These are phyloP conservation scores for Calocera viscosa DNA, from an alignment of 768 basidiomycete species.

Conservation along the genomic window DNA sequence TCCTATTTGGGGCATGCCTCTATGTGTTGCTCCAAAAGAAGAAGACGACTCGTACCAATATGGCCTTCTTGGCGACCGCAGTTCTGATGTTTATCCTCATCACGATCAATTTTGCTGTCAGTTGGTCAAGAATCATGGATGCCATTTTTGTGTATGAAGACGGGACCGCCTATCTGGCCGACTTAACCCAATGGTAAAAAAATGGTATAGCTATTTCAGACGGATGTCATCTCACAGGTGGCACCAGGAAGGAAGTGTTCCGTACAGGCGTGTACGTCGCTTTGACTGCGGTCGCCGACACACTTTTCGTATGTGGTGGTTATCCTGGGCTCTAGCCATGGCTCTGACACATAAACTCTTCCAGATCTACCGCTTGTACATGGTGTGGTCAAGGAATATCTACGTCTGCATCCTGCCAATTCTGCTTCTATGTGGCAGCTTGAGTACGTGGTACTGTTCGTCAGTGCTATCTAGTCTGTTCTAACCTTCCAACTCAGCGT, in stretches of 20 bases:
- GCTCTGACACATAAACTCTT: not conserved
- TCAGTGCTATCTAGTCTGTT: too few species aligned
- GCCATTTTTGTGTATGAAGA: not conserved
- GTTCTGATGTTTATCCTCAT: slow-evolving; percentile 28
- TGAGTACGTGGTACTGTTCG: too few species aligned
- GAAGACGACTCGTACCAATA: slow-evolving; percentile 24
- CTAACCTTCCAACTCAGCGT: too few species aligned
- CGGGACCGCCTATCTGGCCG: not conserved
- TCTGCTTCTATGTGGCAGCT: slow-evolving; percentile 25
- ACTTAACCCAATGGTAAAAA: not conserved
- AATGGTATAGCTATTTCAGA: not conserved
- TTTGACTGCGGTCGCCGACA: slow-evolving; percentile 33
- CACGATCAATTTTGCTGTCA: slow-evolving; percentile 18
- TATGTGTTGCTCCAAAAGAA: slow-evolving; percentile 25
- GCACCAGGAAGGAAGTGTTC: slow-evolving; percentile 30
- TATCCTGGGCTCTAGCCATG: not conserved
- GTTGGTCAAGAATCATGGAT: not conserved
- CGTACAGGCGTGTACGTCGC: slow-evolving; percentile 30
- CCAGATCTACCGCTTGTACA: slow-evolving; percentile 24
- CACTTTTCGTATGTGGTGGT: slow-evolving; percentile 24
- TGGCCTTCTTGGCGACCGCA: slow-evolving; percentile 27
- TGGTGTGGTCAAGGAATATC: slow-evolving; percentile 26
- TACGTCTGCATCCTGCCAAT: slow-evolving; percentile 24
- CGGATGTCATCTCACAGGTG: slow-evolving; percentile 22
- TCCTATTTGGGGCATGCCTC: slow-evolving; percentile 25